These are phyloP conservation scores for Ceratocystis papillata DNA, from an alignment of 2,329 filamentous ascomycete species.

Conservation along the genomic window DNA sequence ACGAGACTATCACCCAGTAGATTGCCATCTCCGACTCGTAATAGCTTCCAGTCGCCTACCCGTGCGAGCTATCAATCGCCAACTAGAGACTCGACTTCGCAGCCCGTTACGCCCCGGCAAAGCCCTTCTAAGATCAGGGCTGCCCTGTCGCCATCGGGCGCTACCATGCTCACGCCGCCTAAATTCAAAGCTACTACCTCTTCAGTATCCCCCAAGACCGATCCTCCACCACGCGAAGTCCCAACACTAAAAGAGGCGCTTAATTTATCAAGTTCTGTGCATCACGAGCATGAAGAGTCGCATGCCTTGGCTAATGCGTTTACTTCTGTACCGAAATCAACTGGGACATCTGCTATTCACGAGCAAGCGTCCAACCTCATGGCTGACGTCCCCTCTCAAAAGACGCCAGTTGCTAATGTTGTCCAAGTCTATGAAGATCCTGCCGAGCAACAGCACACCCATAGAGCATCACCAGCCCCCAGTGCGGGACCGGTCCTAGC, in stretches of 20 bases:
- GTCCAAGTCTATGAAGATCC: slow-evolving; percentile 55
- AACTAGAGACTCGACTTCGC: slow-evolving; percentile 14
- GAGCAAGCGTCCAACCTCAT: slow-evolving; percentile 2
- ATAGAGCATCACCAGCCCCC: slow-evolving; percentile 31
- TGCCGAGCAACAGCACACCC: slow-evolving; percentile 31
- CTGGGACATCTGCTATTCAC: slow-evolving; percentile 4
- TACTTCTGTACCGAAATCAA: background rate
- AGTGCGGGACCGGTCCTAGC: slow-evolving; percentile 45
- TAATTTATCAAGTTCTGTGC: background rate
- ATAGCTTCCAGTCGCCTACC: slow-evolving; percentile 12
- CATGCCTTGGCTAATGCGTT: background rate
- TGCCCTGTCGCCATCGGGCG: slow-evolving; percentile 11
- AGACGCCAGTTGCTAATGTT: slow-evolving; percentile 8
- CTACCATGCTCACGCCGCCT: slow-evolving; percentile 9
- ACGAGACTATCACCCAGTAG: slow-evolving; percentile 16
- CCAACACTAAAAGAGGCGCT: background rate
- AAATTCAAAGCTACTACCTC: slow-evolving; percentile 13
- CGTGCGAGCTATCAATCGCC: slow-evolving; percentile 17
- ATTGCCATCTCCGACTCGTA: slow-evolving; percentile 10
- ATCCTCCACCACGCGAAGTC: background rate
- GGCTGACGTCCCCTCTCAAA: background rate
- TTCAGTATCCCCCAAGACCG: slow-evolving; percentile 13
- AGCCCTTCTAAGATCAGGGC: slow-evolving; percentile 20
- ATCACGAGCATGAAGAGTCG: background rate
- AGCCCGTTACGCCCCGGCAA: slow-evolving; percentile 19